Evolutionary conservation across 1,284 basidiomycete species (phyloP).

Genomic region (Microstroma glucosiphilum): DNA sequence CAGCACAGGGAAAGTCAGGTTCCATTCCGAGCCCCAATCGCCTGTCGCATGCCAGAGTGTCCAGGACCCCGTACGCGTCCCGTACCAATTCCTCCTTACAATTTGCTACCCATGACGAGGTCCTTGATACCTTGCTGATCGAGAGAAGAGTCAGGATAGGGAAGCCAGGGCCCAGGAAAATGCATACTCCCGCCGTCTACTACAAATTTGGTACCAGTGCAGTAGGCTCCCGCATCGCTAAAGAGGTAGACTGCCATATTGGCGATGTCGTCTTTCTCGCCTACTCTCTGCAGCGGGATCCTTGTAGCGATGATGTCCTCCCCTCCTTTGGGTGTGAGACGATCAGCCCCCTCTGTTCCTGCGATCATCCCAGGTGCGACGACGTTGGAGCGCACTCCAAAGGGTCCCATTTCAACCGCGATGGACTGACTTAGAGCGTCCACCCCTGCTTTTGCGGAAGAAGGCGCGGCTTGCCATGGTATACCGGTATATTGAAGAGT

Average conservation of each 20-base stretch:
- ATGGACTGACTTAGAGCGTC: slow-evolving; percentile 78
- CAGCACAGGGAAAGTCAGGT: no score
- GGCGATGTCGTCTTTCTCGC: slow-evolving; percentile 65
- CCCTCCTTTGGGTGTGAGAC: slow-evolving; percentile 58
- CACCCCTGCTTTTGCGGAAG: slow-evolving; percentile 88
- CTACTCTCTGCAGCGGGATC: slow-evolving; percentile 45
- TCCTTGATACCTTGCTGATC: slow-evolving; percentile 32
- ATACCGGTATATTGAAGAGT: slow-evolving; percentile 82
- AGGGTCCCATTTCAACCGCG: slow-evolving; percentile 57
- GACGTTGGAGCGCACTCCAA: slow-evolving; percentile 84
- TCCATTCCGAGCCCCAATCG: no score
- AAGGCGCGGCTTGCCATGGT: slow-evolving; percentile 87
- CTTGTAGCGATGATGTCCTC: slow-evolving; percentile 33
- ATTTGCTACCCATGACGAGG: slow-evolving; percentile 28
- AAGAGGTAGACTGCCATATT: slow-evolving; percentile 79
- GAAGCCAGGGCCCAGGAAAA: slow-evolving; percentile 29
- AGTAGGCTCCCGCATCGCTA: slow-evolving; percentile 73
- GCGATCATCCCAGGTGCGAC: slow-evolving; percentile 80
- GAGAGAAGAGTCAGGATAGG: slow-evolving; percentile 39
- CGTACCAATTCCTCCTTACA: background rate
- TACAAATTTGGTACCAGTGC: slow-evolving; percentile 59
- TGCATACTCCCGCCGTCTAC: slow-evolving; percentile 27
- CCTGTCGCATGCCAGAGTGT: no score
- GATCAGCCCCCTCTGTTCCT: slow-evolving; percentile 76
- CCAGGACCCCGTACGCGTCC: no score